phyloP scores from a whole-genome alignment of 768 basidiomycete species.

The Kondoa subrosea region DNA sequence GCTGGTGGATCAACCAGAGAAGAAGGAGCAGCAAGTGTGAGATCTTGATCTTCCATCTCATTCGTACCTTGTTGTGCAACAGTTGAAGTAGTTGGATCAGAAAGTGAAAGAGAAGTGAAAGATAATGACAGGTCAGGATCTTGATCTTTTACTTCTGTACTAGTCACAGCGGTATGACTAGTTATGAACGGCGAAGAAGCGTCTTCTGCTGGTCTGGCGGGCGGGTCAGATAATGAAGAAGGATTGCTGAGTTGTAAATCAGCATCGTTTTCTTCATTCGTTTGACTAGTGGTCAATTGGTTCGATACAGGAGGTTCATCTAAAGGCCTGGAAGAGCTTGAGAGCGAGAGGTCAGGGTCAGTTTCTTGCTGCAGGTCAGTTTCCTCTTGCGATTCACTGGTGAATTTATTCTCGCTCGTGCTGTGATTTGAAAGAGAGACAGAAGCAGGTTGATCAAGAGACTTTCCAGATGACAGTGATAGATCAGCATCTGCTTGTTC shows the following conservation, averaged over 20 bases:
- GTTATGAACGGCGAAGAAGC: neutral
- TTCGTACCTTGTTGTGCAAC: neutral
- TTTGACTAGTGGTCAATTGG: too few species aligned
- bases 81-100: neutral
- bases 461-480: too few species aligned
- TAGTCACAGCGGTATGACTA: neutral
- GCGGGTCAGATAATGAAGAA: neutral
- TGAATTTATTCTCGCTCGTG: too few species aligned
- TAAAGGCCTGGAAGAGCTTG: neutral
- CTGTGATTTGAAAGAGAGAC: neutral
- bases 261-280: neutral
- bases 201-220: neutral
- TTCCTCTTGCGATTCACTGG: neutral
- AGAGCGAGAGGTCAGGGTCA: neutral
- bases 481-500: neutral
- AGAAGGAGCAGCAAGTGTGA: neutral
- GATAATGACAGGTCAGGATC: neutral
- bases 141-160: neutral
- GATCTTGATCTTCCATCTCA: neutral
- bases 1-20: neutral
- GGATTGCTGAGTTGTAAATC: neutral
- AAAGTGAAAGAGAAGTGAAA: neutral
- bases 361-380: neutral
- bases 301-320: too few species aligned
- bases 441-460: too few species aligned